phyloP scores from a whole-genome alignment of 148 eudicot species.

The Selenicereus undatus region DNA sequence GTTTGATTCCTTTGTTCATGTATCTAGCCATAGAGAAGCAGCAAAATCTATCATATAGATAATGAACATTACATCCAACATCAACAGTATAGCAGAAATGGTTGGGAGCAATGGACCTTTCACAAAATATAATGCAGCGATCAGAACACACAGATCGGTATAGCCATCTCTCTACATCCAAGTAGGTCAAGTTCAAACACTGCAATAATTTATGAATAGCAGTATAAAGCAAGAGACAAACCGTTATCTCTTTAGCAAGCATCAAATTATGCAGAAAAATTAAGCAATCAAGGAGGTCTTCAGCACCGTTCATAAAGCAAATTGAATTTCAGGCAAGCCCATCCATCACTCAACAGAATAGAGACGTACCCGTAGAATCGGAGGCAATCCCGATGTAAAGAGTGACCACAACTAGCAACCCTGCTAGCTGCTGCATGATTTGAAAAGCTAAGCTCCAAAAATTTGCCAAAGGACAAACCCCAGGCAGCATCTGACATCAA shows the following conservation, averaged over 20 bases:
- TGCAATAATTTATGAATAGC: background rate
- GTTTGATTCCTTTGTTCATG: no score
- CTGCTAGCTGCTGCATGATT: constrained; percentile 98
- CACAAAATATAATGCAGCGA: no score
- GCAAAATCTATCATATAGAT: no score
- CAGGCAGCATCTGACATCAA: constrained; percentile 99
- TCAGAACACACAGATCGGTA: background rate
- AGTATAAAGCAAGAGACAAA: background rate
- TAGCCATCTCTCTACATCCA: background rate
- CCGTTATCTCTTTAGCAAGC: background rate
- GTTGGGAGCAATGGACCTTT: no score
- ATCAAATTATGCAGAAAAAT: background rate
- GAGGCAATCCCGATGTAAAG: constrained; percentile 91
- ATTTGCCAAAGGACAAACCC: constrained; percentile 98
- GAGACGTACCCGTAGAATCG: constrained; percentile 85
- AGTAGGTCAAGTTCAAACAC: background rate
- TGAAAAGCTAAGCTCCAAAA: constrained; percentile 95
- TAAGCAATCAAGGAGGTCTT: background rate
- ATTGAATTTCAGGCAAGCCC: background rate
- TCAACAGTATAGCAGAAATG: no score
- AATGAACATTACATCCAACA: no score
- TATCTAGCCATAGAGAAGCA: no score
- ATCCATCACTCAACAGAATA: background rate
- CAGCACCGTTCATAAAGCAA: background rate
- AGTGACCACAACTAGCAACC: constrained; percentile 97